Evolutionary conservation across 2,329 filamentous ascomycete species (phyloP).

Genomic region (Diaporthe humulicola): DNA sequence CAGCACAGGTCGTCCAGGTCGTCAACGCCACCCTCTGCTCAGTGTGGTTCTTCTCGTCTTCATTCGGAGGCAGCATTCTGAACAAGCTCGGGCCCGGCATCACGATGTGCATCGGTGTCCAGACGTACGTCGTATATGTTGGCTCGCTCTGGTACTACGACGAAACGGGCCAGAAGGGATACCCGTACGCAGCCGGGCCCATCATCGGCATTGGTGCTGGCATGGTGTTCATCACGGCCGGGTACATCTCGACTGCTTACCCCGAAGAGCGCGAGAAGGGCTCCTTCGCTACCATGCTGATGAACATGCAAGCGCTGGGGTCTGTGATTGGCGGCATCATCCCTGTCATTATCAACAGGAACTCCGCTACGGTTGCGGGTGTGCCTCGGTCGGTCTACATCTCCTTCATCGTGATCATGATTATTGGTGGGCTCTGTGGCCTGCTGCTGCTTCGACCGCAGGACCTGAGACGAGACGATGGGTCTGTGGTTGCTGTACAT

Average conservation of each 20-base stretch:
- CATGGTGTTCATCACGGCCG: constrained; percentile 48
- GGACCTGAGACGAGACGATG: constrained; percentile 4
- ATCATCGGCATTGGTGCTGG: constrained; percentile 48
- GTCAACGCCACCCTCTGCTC: constrained; percentile 47
- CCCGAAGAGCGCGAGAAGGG: constrained; percentile 51
- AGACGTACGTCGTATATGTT: constrained; percentile 26
- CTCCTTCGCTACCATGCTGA: constrained; percentile 46
- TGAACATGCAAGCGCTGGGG: constrained; percentile 49
- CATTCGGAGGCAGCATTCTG: constrained; percentile 46
- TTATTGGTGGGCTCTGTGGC: constrained; percentile 16
- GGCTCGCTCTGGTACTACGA: constrained; percentile 34
- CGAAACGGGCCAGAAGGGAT: constrained; percentile 11
- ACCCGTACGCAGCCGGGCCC: background rate
- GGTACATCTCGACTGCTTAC: constrained; percentile 50
- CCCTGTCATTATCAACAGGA: constrained; percentile 46
- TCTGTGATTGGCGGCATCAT: constrained; percentile 47
- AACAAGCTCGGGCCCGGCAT: constrained; percentile 46
- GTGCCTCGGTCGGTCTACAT: constrained; percentile 39
- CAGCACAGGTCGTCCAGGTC: constrained; percentile 45
- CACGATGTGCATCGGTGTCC: constrained; percentile 37
- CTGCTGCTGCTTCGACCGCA: constrained; percentile 3
- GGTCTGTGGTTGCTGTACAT: constrained; percentile 39
- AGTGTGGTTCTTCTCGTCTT: constrained; percentile 47
- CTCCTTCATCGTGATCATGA: constrained; percentile 49
- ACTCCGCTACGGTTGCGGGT: constrained; percentile 35